Base-by-base conservation (phyloP, 2,329 filamentous ascomycete genomes). In the Periconia sp. region DNA sequence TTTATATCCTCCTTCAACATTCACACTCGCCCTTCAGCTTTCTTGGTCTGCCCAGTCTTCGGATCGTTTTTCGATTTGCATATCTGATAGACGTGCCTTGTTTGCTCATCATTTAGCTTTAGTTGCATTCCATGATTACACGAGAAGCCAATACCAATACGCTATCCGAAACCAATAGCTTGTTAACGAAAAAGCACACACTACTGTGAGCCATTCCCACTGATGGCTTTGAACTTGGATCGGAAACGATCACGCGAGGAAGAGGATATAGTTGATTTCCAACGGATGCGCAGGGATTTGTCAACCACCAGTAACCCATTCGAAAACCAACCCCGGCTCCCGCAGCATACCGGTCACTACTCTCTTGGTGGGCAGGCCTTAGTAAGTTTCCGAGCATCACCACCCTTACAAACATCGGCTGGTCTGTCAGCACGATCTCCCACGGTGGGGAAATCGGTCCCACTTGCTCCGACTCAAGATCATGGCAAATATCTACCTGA, bases 201-300 rank as follows among this genome's bases (percentile, higher is more conserved):
- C 50, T 62, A 52, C 51, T 48, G 45, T 58, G 58, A 54, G 58
- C 54, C 54, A 50, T 56, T 57, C 47, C 56, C 37, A 67, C 61
- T 60, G 53, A 70, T 72, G 68, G 65, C 67, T 51, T 62, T 62
- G 58, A 55, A 59, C 50, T 60, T 59, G 27, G 55, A 53, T 55
- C 64, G 60, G 53, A 71, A 71, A 61, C 59, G 69, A 55, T 63
- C 62, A 62, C 68, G 68, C 68, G 68, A 69, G 55, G 61, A 68
- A 46, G 57, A 64, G 14, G 59, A 44, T 42, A 41, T 52, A 53
- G 54, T 56, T 46, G 56, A 60, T 41, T 40, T 50, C 45, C 59
- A 53, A 42, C 27, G 46, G 49, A 62, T 56, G 54, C 63, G 62
- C 52, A 61, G 57, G 54, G 56, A 52, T 53, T 54, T 55, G 47